Base-by-base conservation (phyloP, 2,329 filamentous ascomycete species). In the Hypocreales sp. region DNA sequence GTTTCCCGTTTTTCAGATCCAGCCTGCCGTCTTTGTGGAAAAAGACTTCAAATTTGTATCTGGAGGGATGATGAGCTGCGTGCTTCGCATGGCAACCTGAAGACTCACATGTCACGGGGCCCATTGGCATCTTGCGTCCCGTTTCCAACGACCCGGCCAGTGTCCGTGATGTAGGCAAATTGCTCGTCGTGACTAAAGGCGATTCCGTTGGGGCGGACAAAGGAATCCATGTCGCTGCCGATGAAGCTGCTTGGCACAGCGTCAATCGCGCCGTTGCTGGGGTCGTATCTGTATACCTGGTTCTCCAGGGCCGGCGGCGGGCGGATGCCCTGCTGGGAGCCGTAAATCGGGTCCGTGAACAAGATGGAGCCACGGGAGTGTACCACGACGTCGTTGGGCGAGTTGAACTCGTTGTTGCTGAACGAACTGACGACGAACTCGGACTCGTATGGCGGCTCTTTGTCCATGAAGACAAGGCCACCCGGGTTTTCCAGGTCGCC, bases 311-410 rank as follows among this genome's bases (percentile, higher is more conserved):
- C 42, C 2, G 61, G 58, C 8, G 41, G 39, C 8, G 53, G 55
- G 8, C 61, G 48, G 35, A 61, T 58, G 8, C 56, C 51, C 35
- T 64, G 60, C 30, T 61, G 53, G 15, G 45, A 53, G 7, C 61
- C 63, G 38, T 66, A 65, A 7, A 50, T 44, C 1, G 60, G 57
- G 36, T 65, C 61, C 0, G 60, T 64, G 37, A 65, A 64, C 58
- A 60, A 65, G 15, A 66, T 48, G 5, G 45, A 47, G 4, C 56
- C 56, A 30, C 61, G 58, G 1, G 34, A 36, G 24, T 51, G 44
- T 10, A 59, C 43, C 5, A 61, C 52, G 4, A 65, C 56, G 29
- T 65, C 61, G 32, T 64, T 63, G 24, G 59, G 45, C 3, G 56
- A 61, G 37, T 64, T 65, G 40, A 67, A 66, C 3, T 49, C 44